phyloP scores from a whole-genome alignment of 495 filamentous ascomycete genomes.

The Annulohypoxylon moriforme region DNA sequence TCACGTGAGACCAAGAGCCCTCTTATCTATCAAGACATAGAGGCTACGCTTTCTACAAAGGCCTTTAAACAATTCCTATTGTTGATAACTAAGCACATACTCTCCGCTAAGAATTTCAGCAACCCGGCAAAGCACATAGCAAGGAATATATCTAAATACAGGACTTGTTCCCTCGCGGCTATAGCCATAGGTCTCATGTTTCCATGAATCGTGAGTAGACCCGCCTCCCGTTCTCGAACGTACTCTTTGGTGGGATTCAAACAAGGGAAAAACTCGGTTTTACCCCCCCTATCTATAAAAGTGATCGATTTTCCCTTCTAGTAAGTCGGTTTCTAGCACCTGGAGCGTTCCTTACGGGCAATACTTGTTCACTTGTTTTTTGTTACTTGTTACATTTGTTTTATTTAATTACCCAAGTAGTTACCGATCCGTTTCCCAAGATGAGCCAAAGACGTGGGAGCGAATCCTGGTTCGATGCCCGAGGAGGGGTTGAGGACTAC shows the following conservation, averaged over 20 bases:
- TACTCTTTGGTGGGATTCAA: neutral
- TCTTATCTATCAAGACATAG: neutral
- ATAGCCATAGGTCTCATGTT: neutral
- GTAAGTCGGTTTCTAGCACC: neutral
- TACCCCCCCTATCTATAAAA: neutral
- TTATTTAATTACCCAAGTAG: neutral
- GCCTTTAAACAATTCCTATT: slow-evolving; percentile 6
- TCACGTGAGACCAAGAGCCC: neutral
- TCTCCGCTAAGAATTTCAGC: neutral
- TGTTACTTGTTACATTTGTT: neutral
- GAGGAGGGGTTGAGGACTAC: neutral
- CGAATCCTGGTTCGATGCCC: slow-evolving; percentile 1
- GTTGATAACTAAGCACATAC: neutral
- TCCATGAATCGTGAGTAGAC: neutral
- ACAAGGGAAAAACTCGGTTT: neutral
- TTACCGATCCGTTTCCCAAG: neutral
- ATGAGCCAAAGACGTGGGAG: neutral
- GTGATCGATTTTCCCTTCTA: neutral
- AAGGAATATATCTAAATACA: neutral
- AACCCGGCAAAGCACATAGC: neutral
- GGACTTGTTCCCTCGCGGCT: too few species aligned
- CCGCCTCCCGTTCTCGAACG: neutral
- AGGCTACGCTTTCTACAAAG: neutral
- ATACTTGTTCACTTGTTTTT: neutral
- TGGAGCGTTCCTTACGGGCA: neutral